These are phyloP conservation scores for Ramaria sp. DNA, from an alignment of 768 basidiomycete species.

Conservation along the genomic window DNA sequence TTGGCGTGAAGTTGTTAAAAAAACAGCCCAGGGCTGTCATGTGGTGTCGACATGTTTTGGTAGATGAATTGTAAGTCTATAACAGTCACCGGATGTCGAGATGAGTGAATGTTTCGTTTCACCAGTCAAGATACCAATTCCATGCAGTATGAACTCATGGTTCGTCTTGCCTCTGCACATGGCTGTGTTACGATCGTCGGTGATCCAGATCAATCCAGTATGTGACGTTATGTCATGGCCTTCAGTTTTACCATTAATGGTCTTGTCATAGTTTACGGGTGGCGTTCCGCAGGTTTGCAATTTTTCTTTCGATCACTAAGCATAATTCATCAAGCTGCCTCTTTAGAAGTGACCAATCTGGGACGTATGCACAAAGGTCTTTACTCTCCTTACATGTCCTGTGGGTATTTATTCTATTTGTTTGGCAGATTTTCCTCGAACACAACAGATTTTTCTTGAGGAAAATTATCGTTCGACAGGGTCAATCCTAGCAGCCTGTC, in stretches of 20 bases:
- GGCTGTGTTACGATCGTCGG: slow-evolving; percentile 71
- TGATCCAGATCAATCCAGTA: slow-evolving; percentile 86
- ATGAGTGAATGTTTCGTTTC: not conserved
- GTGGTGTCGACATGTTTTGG: slow-evolving; percentile 62
- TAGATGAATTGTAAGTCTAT: slow-evolving; percentile 70
- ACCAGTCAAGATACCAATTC: slow-evolving; percentile 69
- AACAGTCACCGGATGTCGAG: not conserved
- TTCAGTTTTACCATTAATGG: not conserved
- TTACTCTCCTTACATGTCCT: not conserved
- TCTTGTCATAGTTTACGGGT: slow-evolving; percentile 57
- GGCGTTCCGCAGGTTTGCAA: slow-evolving; percentile 53
- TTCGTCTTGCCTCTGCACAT: slow-evolving; percentile 40
- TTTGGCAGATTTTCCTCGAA: slow-evolving; percentile 49
- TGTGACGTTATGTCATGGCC: slow-evolving; percentile 8
- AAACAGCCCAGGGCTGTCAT: slow-evolving; percentile 34
- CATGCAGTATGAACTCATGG: slow-evolving; percentile 75
- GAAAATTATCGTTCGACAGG: slow-evolving; percentile 82
- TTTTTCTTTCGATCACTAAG: not conserved
- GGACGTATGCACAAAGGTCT: slow-evolving; percentile 56
- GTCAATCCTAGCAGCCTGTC: slow-evolving; percentile 57
- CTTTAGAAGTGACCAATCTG: slow-evolving; percentile 55
- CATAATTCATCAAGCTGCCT: not conserved
- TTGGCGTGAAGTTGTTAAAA: slow-evolving; percentile 55
- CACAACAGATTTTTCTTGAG: slow-evolving; percentile 64
- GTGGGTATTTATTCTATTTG: not conserved